A percentile compares a stretch with the other conserved stretches of the same genome.
Conservation (phyloP, 148 eudicot genomes). For the Pouteria glomerata region DNA sequence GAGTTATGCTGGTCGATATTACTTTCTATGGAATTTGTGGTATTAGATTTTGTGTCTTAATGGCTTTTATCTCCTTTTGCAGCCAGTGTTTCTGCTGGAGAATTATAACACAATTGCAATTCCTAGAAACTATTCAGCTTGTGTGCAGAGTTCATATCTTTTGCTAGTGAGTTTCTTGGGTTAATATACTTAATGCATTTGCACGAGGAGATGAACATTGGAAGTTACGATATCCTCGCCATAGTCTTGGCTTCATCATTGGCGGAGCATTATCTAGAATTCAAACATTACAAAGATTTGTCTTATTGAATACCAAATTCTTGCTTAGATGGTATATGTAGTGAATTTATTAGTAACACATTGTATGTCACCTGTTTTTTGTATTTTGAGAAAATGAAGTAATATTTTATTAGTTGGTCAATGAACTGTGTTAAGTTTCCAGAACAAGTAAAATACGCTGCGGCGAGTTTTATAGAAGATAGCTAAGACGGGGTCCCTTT, state of each 20-base stretch:
- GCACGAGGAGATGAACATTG: neutral
- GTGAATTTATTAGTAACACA: neutral
- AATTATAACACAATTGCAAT: neutral
- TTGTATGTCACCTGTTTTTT: too few relatives aligned
- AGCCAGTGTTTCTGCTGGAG: neutral
- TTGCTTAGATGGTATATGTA: neutral
- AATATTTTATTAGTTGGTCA: neutral
- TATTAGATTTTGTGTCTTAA: too few relatives aligned
- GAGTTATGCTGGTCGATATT: too few relatives aligned
- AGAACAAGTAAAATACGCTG: conserved; percentile 19
- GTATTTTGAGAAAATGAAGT: conserved; percentile 11
- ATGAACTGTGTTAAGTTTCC: conserved; percentile 8
- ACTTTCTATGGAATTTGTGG: neutral
- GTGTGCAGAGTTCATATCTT: neutral
- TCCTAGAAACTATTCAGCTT: neutral
- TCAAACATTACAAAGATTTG: neutral
- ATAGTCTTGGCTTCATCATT: neutral
- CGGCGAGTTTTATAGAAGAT: conserved; percentile 47
- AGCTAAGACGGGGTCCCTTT: conserved; percentile 98
- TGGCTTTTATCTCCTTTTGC: neutral
- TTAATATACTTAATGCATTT: neutral
- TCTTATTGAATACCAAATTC: neutral
- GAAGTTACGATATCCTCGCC: neutral
- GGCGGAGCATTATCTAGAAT: neutral
- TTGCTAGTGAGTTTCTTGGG: neutral